Base-by-base conservation (phyloP, 805 yeast genomes). In the Saccharomycopsis olivae region DNA sequence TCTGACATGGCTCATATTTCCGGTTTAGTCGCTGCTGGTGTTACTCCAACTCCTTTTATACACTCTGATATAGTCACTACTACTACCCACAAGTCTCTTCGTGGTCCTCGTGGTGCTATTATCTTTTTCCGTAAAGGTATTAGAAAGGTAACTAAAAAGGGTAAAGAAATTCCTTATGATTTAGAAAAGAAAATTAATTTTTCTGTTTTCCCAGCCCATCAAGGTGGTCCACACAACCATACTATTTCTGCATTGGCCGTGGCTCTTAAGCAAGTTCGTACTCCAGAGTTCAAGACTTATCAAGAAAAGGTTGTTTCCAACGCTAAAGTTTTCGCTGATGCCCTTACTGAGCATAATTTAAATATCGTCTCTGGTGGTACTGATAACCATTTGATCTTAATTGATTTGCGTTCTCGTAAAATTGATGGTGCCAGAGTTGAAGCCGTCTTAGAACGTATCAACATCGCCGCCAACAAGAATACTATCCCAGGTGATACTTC, bases 41-140 rank as follows among this genome's bases (percentile, higher is more conserved):
- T 89, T 42, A 88, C 86, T 47, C 94, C 88, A 53, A 79, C 94
- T 43, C 98, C 98, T 50, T 92, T 92, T 69, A 94, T 87, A 65
- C 86, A 82, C 64, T 89, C 97, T 45, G 98, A 92, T 59, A 80
- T 92, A 52, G 98, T 92, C 58, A 92, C 98, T 51, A 92, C 98
- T 54, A 89, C 98, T 44, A 89, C 98, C 46, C 98, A 92, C 74
- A 92, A 92, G 70, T 88, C 97, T 29, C 74, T 92, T 57, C 84
- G 98, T 71, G 98, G 98, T 47, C 98, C 98, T 61, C 85, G 98
- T 71, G 98, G 98, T 64, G 96, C 98, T 43, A 89, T 92, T 96
- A 92, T 92, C 62, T 92, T 92, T 73, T 92, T 82, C 78, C 85
- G 97, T 73, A 82, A 81, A 63, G 98, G 98, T 54, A 76, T 88